phyloP scores from a whole-genome alignment of 768 basidiomycete genomes.

The Antrodiella citrinella region DNA sequence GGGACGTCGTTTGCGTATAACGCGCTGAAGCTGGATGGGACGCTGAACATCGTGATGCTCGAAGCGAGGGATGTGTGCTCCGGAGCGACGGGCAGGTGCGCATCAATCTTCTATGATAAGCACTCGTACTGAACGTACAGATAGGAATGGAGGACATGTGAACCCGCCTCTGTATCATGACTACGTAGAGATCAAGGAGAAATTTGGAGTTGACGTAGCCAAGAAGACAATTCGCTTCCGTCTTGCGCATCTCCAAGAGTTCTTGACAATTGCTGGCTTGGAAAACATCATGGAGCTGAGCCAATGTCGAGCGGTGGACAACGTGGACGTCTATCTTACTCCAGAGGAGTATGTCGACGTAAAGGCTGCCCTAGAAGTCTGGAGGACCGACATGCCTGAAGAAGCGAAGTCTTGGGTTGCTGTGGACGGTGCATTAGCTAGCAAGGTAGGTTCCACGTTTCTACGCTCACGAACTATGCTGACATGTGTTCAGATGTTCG shows the following conservation, averaged over 20 bases:
- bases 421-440: conserved; percentile 18
- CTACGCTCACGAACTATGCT: background rate
- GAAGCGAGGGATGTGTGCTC: conserved; percentile 76
- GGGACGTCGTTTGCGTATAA: conserved; percentile 54
- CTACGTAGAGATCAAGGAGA: conserved; percentile 38
- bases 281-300: conserved; percentile 44
- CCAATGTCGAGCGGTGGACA: conserved; percentile 50
- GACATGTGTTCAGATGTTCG: conserved; percentile 34
- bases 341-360: conserved; percentile 32
- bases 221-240: conserved; percentile 53
- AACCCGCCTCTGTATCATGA: conserved; percentile 53
- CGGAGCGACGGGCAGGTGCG: conserved; percentile 66
- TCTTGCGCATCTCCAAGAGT: conserved; percentile 42
- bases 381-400: conserved; percentile 41
- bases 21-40: conserved; percentile 31
- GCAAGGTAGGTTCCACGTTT: background rate
- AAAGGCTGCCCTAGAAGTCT: conserved; percentile 35
- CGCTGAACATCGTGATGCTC: conserved; percentile 55
- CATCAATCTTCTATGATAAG: conserved; percentile 1
- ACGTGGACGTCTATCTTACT: conserved; percentile 49
- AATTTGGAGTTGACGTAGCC: conserved; percentile 39
- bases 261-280: conserved; percentile 42
- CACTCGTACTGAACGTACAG: background rate
- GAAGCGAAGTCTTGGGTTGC: conserved; percentile 27
- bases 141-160: conserved; percentile 66